Evolutionary conservation across 1,139 yeast genomes (phyloP).

Genomic region (Kluyveromyces marxianus): DNA sequence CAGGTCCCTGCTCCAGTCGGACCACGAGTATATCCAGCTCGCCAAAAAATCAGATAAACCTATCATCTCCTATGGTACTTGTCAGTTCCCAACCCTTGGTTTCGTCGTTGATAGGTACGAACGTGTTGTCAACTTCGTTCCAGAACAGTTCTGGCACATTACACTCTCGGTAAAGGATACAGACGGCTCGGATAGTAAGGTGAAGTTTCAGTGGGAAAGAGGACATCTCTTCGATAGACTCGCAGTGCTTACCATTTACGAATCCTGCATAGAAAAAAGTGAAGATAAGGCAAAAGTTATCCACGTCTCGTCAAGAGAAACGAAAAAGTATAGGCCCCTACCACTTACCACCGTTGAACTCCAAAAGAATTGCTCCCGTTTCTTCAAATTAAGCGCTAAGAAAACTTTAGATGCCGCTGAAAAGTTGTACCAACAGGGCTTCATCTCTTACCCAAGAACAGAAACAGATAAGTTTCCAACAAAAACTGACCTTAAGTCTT

Average conservation of each 20-base stretch:
- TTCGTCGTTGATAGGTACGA: constrained; percentile 92
- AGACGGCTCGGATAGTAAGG: constrained; percentile 25
- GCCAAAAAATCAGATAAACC: constrained; percentile 23
- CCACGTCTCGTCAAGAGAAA: constrained; percentile 51
- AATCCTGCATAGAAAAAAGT: constrained; percentile 46
- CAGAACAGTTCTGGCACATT: constrained; percentile 79
- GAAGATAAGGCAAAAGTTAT: constrained; percentile 44
- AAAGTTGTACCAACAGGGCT: constrained; percentile 75
- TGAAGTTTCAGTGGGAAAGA: constrained; percentile 55
- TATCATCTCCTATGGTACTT: constrained; percentile 75
- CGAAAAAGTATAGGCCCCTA: constrained; percentile 71
- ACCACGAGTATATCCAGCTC: constrained; percentile 18
- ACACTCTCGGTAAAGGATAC: constrained; percentile 41
- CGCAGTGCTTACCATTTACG: constrained; percentile 54
- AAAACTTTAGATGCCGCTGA: constrained; percentile 80
- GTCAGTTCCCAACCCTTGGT: constrained; percentile 96
- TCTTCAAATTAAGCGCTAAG: constrained; percentile 74
- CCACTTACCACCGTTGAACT: constrained; percentile 95
- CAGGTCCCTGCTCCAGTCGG: constrained; percentile 21
- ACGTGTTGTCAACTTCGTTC: constrained; percentile 59
- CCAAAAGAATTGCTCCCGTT: constrained; percentile 76
- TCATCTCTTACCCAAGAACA: constrained; percentile 91
- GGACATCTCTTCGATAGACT: constrained; percentile 67
- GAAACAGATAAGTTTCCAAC: constrained; percentile 86
- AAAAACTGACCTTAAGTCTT: constrained; percentile 56